A percentile compares a stretch with the other conserved stretches of the same genome.
These are phyloP conservation scores for Apiospora koreana DNA, from an alignment of 2,329 filamentous ascomycete genomes.

Conservation along the genomic window DNA sequence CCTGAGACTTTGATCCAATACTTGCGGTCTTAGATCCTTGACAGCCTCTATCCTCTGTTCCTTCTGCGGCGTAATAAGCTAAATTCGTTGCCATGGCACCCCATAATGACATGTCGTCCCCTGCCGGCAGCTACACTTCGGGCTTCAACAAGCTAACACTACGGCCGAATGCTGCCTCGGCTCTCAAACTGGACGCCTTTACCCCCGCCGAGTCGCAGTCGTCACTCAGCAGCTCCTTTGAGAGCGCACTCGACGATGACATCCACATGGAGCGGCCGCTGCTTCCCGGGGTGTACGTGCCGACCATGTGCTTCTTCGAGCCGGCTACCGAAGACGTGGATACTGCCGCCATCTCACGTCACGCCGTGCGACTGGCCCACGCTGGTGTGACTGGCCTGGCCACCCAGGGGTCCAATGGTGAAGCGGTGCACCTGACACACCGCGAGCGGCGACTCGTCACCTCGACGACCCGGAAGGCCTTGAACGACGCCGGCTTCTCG, in stretches of 20 bases:
- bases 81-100: conserved; percentile 32
- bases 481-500: conserved; percentile 66
- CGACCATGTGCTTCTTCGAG: conserved; percentile 74
- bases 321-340: conserved; percentile 67
- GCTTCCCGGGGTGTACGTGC: conserved; percentile 66
- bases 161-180: conserved; percentile 22
- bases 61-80: background rate
- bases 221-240: conserved; percentile 29
- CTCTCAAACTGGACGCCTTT: conserved; percentile 17
- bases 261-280: conserved; percentile 38
- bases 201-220: conserved; percentile 20
- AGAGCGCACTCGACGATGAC: conserved; percentile 27
- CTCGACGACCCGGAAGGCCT: conserved; percentile 66
- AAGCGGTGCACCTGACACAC: conserved; percentile 76
- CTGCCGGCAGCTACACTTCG: conserved; percentile 34
- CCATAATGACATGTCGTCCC: conserved; percentile 38
- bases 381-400: conserved; percentile 74
- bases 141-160: conserved; percentile 29
- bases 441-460: conserved; percentile 71
- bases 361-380: conserved; percentile 70
- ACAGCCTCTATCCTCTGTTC: background rate
- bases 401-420: conserved; percentile 80
- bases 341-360: conserved; percentile 56
- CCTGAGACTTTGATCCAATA: too few species aligned
- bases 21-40: background rate